Evolutionary conservation across 805 yeast species (phyloP), one percentile per base, ranked within the genome.

Genomic region (Scheffersomyces stipitis): DNA sequence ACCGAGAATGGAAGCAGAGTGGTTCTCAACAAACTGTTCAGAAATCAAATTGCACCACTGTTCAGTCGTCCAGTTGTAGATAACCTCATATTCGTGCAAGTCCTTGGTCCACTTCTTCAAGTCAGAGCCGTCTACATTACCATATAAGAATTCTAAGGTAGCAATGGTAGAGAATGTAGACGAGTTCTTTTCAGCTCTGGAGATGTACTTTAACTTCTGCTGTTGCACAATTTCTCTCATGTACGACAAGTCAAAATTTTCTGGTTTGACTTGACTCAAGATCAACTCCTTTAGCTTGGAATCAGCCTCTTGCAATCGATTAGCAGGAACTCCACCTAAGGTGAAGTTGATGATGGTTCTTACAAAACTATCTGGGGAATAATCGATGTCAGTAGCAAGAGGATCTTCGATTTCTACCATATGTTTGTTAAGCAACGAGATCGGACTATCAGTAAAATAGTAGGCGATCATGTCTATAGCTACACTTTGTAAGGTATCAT

Each of bases 401-500:
- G 98, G 96, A 32, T 86, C 79, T 18, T 80, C 86, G 32, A 85
- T 76, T 52, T 91, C 97, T 15, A 90, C 86, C 42, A 93, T 69
- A 40, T 74, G 60, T 49, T 78, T 79, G 45, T 79, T 78, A 41
- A 93, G 74, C 17, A 88, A 69, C 2, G 97, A 85, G 30, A 87
- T 78, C 0, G 96, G 80, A 2, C 84, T 77, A 33, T 81, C 84
- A 4, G 95, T 79, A 36, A 91, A 72, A 56, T 91, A 93, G 18
- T 76, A 72, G 14, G 88, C 76, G 12, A 93, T 46, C 34, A 84
- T 71, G 33, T 85, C 84, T 15, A 88, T 58, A 0, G 96, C 97
- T 28, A 81, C 69, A 54, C 78, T 80, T 5, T 64, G 65, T 15
- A 80, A 53, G 10, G 68, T 54, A 28, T 83, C 77, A 7, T 60